Base-by-base conservation (phyloP, 1,284 basidiomycete species). In the Taiwanofungus camphoratus region DNA sequence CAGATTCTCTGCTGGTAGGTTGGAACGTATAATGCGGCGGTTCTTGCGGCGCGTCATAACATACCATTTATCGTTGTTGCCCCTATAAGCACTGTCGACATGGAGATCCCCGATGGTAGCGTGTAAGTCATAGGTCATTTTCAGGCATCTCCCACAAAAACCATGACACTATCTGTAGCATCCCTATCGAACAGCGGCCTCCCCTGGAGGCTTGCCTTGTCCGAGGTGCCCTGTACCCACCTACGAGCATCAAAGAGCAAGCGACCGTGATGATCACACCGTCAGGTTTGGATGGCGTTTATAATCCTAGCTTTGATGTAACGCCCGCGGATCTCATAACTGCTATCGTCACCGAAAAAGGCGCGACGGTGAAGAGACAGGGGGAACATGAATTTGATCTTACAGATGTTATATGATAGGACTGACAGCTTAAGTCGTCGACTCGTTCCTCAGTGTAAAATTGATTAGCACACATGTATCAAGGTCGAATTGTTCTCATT, bases 231-330 rank as follows among this genome's bases (percentile, higher is more conserved):
- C 62, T 85, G 9, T 77, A 85, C 53, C 77, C 81, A 0, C 61
- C 69, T 30, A 57, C 65, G 13, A 73, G 71, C 1, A 61, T 67
- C 16, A 66, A 69, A 38, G 67, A 76, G 45, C 80, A 85, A 53
- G 77, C 77, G 0, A 74, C 79, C 34, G 82, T 90, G 16, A 79
- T 86, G 74, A 75, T 88, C 42, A 88, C 87, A 0, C 83, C 87
- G 0, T 67, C 74, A 29, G 78, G 73, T 3, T 65, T 87, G 13
- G 66, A 74, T 44, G 78, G 71, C 42, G 78, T 93, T 7, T 92
- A 93, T 64, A 96, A 95, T 63, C 92, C 92, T 3, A 88, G 86
- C 49, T 96, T 95, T 62, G 92, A 95, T 59, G 91, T 96, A 13
- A 95, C 92, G 0, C 92, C 92, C 1, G 88, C 91, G 1, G 83